Evolutionary conservation across 2,329 filamentous ascomycete genomes (phyloP), one percentile per base, ranked within the genome.

Genomic region (Alternaria novae-zelandiae): DNA sequence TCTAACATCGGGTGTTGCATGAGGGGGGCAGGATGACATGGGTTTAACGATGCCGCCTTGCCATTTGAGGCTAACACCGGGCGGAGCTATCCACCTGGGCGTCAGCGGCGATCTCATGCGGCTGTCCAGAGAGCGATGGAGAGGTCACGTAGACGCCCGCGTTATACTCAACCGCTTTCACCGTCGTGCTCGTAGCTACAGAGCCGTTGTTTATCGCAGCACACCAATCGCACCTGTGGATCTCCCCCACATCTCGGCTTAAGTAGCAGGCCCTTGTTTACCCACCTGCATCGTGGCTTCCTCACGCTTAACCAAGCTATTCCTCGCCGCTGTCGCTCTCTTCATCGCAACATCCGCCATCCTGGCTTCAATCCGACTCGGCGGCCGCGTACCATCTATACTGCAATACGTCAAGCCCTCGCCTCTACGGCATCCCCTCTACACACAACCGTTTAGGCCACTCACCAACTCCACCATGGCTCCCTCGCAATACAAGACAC

Each of bases 401-500:
- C 83, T 88, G 63, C 83, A 82, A 72, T 87, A 89, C 70, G 74
- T 91, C 64, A 76, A 84, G 83, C 74, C 80, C 59, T 69, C 75
- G 53, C 74, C 77, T 45, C 56, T 78, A 63, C 67, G 61, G 57
- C 66, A 49, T 74, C 70, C 70, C 4, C 64, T 74, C 25, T 65
- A 68, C 53, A 61, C 65, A 12, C 67, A 73, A 57, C 63, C 70
- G 23, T 74, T 68, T 47, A 68, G 74, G 30, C 80, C 83, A 50
- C 71, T 84, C 75, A 82, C 82, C 68, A 89, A 85, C 69, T 85
- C 81, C 78, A 86, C 80, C 76, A 92, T 92, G 90, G 88, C 87
- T 69, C 85, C 88, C 64, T 81, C 86, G 69, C 87, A 89, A 80
- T 93, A 91, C 82, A 86, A 86, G 79, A 90, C 86, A 76, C 92